Conservation (phyloP, 2,329 filamentous ascomycete species). For the Alternaria triticimaculans region DNA sequence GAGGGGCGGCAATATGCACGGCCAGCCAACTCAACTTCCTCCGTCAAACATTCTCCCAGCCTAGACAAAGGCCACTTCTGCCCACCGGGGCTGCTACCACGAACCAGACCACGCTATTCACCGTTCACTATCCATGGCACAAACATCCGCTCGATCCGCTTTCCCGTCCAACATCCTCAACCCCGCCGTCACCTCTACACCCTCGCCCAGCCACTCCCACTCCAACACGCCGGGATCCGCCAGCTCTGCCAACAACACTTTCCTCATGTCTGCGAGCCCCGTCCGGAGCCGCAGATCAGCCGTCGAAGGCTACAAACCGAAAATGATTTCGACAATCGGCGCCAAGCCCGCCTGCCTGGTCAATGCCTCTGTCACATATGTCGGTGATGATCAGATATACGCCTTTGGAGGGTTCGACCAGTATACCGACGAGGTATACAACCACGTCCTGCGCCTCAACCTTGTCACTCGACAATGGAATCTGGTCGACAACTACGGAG, state of each 20-base stretch:
- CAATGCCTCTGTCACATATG: conserved; percentile 98
- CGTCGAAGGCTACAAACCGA: conserved; percentile 80
- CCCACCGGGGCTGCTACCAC: conserved; percentile 27
- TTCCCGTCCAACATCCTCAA: conserved; percentile 26
- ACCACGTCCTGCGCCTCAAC: conserved; percentile 91
- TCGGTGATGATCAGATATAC: conserved; percentile 95
- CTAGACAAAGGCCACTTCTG: conserved; percentile 25
- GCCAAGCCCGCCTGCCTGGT: conserved; percentile 89
- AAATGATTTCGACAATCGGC: conserved; percentile 69
- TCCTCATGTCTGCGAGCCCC: conserved; percentile 84
- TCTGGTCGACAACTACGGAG: conserved; percentile 96
- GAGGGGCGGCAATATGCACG: conserved; percentile 15
- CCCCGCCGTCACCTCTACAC: conserved; percentile 42
- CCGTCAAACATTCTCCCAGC: conserved; percentile 28
- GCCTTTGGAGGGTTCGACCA: conserved; percentile 98
- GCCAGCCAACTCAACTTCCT: conserved; percentile 20
- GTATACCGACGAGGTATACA: conserved; percentile 98
- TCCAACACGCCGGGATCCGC: conserved; percentile 57
- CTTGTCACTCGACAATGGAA: conserved; percentile 90
- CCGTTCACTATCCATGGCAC: conserved; percentile 39
- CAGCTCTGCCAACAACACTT: conserved; percentile 75
- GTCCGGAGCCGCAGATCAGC: conserved; percentile 58
- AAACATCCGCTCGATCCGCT: conserved; percentile 27
- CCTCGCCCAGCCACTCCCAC: conserved; percentile 49
- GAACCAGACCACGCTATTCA: conserved; percentile 13